These are phyloP conservation scores for Cymbopogon flexuosus DNA, from an alignment of 202 grass and related monocot genomes.

Conservation along the genomic window DNA sequence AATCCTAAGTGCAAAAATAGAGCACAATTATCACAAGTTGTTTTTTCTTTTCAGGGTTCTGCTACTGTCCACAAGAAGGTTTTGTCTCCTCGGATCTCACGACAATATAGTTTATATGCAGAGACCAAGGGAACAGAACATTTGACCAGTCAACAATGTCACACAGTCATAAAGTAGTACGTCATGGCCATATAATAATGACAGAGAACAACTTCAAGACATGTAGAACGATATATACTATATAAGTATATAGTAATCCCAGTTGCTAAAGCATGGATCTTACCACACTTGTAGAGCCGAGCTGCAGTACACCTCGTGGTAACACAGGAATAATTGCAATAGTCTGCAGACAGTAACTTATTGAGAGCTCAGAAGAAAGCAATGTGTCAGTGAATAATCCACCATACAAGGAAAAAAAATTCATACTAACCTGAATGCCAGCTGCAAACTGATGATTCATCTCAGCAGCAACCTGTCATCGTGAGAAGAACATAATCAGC, in stretches of 20 bases:
- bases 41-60: slow-evolving; percentile 13
- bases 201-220: slow-evolving; percentile 30
- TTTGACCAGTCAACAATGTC: slow-evolving; percentile 46
- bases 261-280: slow-evolving; percentile 25
- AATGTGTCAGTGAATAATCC: slow-evolving; percentile 16
- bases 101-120: slow-evolving; percentile 36
- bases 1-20: not conserved
- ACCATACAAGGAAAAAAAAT: not conserved
- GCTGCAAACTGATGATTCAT: slow-evolving; percentile 69
- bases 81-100: slow-evolving; percentile 27
- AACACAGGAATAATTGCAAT: slow-evolving; percentile 86
- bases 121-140: slow-evolving; percentile 35
- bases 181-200: slow-evolving; percentile 28
- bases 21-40: not conserved
- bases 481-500: slow-evolving; percentile 31
- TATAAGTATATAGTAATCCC: slow-evolving; percentile 25
- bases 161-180: slow-evolving; percentile 24
- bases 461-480: slow-evolving; percentile 61
- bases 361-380: slow-evolving; percentile 1
- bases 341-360: slow-evolving; percentile 60
- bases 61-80: slow-evolving; percentile 22
- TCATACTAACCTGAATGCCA: slow-evolving; percentile 68
- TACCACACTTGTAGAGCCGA: slow-evolving; percentile 81
- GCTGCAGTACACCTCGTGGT: slow-evolving; percentile 83
- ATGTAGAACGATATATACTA: slow-evolving; percentile 29